Percentiles rank a stretch among this genome's conserved stretches.
Evolutionary conservation across 805 yeast species (phyloP).

Genomic region (Sugiyamaella americana): DNA sequence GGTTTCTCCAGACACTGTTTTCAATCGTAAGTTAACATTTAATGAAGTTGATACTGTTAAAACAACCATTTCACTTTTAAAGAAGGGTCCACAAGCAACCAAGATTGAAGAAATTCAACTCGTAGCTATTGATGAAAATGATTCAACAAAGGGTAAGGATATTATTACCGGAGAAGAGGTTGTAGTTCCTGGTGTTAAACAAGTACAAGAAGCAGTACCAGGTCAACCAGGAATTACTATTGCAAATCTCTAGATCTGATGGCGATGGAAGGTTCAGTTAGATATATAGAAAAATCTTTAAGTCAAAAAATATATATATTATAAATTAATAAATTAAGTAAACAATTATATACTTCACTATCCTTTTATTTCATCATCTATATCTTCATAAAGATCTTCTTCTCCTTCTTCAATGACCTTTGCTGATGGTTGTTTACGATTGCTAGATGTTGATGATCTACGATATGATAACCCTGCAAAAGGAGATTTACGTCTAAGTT

Average conservation of each 20-base stretch:
- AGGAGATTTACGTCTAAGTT: slow-evolving; percentile 14
- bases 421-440: neutral
- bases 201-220: slow-evolving; percentile 79
- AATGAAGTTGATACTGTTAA: slow-evolving; percentile 64
- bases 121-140: slow-evolving; percentile 58
- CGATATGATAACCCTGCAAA: slow-evolving; percentile 7
- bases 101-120: slow-evolving; percentile 53
- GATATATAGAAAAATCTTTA: too few species aligned
- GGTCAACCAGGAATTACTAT: slow-evolving; percentile 87
- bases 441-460: neutral
- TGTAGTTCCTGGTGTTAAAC: slow-evolving; percentile 56
- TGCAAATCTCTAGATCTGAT: slow-evolving; percentile 44
- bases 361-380: neutral
- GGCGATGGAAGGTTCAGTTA: neutral
- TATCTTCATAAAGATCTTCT: slow-evolving; percentile 11
- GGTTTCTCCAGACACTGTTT: slow-evolving; percentile 61
- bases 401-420: slow-evolving; percentile 14
- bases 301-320: neutral
- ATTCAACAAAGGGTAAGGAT: slow-evolving; percentile 51
- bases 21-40: slow-evolving; percentile 83
- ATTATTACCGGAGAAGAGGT: slow-evolving; percentile 63
- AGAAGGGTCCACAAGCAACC: slow-evolving; percentile 57
- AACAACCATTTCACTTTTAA: slow-evolving; percentile 47
- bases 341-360: neutral
- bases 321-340: neutral